A percentile compares a stretch with the other conserved stretches of the same genome.
Conservation (phyloP, 352 stramenopile genomes). For the Thalassiosira allenii region DNA sequence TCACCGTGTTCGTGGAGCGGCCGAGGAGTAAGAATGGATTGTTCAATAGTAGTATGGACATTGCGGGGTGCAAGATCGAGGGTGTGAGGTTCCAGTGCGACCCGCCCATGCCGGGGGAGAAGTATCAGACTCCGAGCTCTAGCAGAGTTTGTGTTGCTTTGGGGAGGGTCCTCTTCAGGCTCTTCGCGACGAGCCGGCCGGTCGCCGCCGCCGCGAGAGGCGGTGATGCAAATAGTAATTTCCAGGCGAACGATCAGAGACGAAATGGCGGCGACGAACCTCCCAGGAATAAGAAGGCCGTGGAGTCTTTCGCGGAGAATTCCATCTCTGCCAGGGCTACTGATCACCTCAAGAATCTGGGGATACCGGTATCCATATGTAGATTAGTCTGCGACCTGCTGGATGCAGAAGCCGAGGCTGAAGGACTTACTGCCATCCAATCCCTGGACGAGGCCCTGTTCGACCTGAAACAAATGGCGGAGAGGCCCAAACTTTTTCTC, state of each 20-base stretch:
- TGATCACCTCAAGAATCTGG: background rate
- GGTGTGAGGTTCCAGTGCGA: too few species aligned
- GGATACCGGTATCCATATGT: slow-evolving; percentile 13
- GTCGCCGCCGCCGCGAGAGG: background rate
- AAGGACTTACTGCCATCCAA: slow-evolving; percentile 1
- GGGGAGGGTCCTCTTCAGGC: background rate
- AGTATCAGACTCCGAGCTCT: too few species aligned
- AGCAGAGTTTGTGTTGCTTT: too few species aligned
- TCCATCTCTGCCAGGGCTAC: background rate
- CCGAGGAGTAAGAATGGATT: too few species aligned
- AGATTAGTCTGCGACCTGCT: slow-evolving; percentile 20
- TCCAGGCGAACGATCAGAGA: background rate
- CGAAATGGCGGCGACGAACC: background rate
- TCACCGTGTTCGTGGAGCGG: too few species aligned
- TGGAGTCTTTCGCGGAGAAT: background rate
- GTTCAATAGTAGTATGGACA: too few species aligned
- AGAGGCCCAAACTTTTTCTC: slow-evolving; percentile 8
- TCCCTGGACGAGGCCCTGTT: slow-evolving; percentile 14
- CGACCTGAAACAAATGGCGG: slow-evolving; percentile 15
- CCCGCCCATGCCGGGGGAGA: too few species aligned
- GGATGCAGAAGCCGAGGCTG: background rate
- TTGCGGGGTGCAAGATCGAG: too few species aligned
- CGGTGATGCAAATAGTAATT: background rate
- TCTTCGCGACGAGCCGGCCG: background rate
- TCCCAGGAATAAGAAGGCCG: background rate